A percentile compares a stretch with the other conserved stretches of the same genome.
These are phyloP conservation scores for Basipetospora chlamydospora DNA, from an alignment of 2,329 filamentous ascomycete genomes.

Conservation along the genomic window DNA sequence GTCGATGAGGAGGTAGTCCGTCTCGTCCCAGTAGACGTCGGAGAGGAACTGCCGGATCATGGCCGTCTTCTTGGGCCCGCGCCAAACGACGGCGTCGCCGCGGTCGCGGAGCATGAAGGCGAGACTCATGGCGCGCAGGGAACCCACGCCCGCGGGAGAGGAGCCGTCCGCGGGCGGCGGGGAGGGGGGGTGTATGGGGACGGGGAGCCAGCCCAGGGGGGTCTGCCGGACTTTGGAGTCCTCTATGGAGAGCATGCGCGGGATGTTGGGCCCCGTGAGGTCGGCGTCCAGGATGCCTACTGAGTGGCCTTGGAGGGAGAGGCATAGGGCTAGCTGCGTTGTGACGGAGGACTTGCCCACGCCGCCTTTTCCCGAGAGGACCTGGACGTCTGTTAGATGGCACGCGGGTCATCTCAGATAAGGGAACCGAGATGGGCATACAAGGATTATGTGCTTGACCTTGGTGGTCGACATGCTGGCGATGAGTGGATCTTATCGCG, in stretches of 20 bases:
- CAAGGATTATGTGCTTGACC: conserved; percentile 65
- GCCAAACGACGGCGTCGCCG: conserved; percentile 90
- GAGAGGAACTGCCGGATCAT: conserved; percentile 96
- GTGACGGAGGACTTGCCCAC: conserved; percentile 98
- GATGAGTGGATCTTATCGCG: too few species aligned
- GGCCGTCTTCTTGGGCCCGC: conserved; percentile 94
- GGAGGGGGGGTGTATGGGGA: conserved; percentile 58
- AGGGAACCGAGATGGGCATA: conserved; percentile 29
- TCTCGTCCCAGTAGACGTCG: conserved; percentile 73
- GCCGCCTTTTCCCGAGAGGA: conserved; percentile 92
- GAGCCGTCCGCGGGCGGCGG: conserved; percentile 36
- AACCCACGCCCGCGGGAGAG: too few species aligned
- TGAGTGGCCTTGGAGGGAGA: conserved; percentile 71
- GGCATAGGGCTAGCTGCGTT: conserved; percentile 81
- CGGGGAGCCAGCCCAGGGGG: conserved; percentile 82
- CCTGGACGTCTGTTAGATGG: conserved; percentile 24
- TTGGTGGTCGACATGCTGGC: conserved; percentile 22
- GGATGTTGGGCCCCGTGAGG: conserved; percentile 90
- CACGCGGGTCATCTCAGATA: not conserved
- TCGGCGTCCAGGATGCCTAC: conserved; percentile 95
- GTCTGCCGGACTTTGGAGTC: conserved; percentile 80
- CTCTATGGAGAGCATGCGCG: conserved; percentile 85
- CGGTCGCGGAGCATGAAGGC: conserved; percentile 75
- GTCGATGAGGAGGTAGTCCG: conserved; percentile 90
- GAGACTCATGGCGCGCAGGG: conserved; percentile 75